Base-by-base conservation (phyloP, 352 stramenopile genomes). In the Elongisporangium undulatum region DNA sequence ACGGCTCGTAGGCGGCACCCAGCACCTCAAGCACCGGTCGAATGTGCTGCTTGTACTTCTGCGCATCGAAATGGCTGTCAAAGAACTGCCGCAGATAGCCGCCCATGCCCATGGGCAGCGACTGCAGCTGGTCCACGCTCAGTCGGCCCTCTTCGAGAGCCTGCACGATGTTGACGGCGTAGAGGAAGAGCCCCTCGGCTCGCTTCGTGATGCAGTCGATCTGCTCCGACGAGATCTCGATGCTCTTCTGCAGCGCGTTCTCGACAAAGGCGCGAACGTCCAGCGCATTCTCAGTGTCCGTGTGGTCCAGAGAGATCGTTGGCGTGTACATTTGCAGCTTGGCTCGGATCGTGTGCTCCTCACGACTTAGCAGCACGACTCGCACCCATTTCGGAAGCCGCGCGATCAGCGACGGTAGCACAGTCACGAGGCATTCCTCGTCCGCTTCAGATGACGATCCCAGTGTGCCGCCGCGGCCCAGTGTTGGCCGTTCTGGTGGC, bases 81-180 rank as follows among this genome's bases (percentile, higher is more conserved):
- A 92, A 92, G 58, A 87, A 89, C 53, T 90, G 78, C 15, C 79
- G 74, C 13, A 92, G 63, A 61, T 84, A 90, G 0, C 80, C 79
- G 13, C 77, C 63, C 68, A 92, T 88, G 26, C 82, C 82, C 0
- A 86, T 67, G 0, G 82, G 82, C 21, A 92, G 56, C 41, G 71
- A 74, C 19, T 75, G 66, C 49, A 92, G 64, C 20, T 92, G 66
- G 20, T 86, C 55, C 16, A 84, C 56, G 4, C 54, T 53, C 21
- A 92, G 34, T 12, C 82, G 75, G 3, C 72, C 74, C 22, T 90
- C 78, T 26, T 66, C 69, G 1, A 92, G 67, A 2, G 72, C 77
- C 24, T 92, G 73, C 0, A 92, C 82, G 49, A 92, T 85, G 59
- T 92, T 89, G 55, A 87, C 79, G 2, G 82, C 82, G 29, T 92